Base-by-base conservation (phyloP, 2,329 filamentous ascomycete species). In the Helminthosporium solani region DNA sequence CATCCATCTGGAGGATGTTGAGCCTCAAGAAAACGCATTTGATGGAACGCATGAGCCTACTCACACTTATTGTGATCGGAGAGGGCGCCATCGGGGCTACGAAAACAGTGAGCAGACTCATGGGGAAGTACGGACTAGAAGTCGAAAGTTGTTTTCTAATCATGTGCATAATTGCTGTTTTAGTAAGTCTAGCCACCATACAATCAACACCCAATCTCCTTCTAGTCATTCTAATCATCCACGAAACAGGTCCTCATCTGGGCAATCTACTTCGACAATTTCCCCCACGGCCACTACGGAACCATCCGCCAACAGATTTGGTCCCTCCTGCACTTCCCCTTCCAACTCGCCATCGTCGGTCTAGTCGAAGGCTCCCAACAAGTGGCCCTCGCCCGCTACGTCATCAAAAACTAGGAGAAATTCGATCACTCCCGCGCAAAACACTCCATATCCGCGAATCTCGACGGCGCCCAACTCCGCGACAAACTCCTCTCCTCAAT, bases 41-140 rank as follows among this genome's bases (percentile, higher is more conserved):
- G 44, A 82, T 83, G 57, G 80, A 83, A 57, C 76, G 84, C 8
- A 79, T 86, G 76, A 79, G 77, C 11, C 72, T 85, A 2, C 71
- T 86, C 44, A 86, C 83, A 0, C 73, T 86, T 38, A 84, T 86
- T 49, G 82, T 87, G 45, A 77, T 86, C 47, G 83, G 84, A 12
- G 83, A 86, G 57, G 82, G 82, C 40, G 79, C 84, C 14, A 83
- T 85, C 31, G 77, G 80, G n/a, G 71, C 85, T 21, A 78, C 77
- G 19, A 76, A 78, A 59, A 77, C 76, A 28, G 79, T 85, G 15
- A 57, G 59, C 4, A 58, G 59, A 30, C 54, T 70, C 41, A 69
- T 70, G 67, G 66, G 67, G 2, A 70, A 70, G 44, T 55, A 54
- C 27, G 66, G 66, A 2, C 46, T 70, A 7, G 61, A 70, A 35